Percentiles rank a stretch among this genome's conserved stretches.
Conservation (phyloP, 2,329 filamentous ascomycete genomes). For the Aspergillus nomiae region DNA sequence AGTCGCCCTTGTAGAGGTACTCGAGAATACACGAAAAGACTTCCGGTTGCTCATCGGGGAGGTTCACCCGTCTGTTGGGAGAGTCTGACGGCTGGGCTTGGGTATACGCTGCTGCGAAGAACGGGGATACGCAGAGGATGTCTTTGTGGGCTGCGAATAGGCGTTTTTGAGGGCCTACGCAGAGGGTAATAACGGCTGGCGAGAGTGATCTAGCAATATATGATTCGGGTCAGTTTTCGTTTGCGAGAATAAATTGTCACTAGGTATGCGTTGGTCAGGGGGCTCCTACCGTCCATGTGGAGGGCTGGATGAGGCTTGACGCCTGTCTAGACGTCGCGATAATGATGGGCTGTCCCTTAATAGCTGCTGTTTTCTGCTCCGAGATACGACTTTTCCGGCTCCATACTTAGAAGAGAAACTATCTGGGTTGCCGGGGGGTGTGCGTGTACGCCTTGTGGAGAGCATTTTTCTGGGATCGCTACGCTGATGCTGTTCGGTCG, state of each 20-base stretch:
- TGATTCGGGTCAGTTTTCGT: conserved; percentile 43
- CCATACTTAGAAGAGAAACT: conserved; percentile 46
- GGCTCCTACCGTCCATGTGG: conserved; percentile 38
- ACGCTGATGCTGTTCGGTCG: conserved; percentile 1
- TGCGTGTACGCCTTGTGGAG: conserved; percentile 25
- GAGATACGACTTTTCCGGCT: conserved; percentile 41
- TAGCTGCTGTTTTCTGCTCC: conserved; percentile 34
- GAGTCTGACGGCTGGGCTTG: conserved; percentile 57
- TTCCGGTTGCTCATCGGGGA: conserved; percentile 85
- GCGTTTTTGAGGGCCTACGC: conserved; percentile 77
- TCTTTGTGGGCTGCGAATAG: conserved; percentile 93
- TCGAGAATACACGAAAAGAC: conserved; percentile 89
- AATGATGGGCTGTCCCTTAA: conserved; percentile 29
- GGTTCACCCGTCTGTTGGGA: conserved; percentile 69
- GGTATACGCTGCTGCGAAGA: conserved; percentile 69
- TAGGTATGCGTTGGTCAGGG: neutral
- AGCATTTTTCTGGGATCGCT: conserved; percentile 15
- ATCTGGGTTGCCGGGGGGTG: conserved; percentile 27
- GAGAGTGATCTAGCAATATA: conserved; percentile 50
- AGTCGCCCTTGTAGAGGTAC: conserved; percentile 92
- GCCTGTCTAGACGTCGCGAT: conserved; percentile 30
- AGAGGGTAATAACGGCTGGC: conserved; percentile 71
- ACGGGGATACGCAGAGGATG: conserved; percentile 75
- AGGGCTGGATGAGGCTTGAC: conserved; percentile 26
- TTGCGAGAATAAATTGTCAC: neutral